phyloP scores from a whole-genome alignment of 768 basidiomycete genomes.

The Boletus rex-veris region DNA sequence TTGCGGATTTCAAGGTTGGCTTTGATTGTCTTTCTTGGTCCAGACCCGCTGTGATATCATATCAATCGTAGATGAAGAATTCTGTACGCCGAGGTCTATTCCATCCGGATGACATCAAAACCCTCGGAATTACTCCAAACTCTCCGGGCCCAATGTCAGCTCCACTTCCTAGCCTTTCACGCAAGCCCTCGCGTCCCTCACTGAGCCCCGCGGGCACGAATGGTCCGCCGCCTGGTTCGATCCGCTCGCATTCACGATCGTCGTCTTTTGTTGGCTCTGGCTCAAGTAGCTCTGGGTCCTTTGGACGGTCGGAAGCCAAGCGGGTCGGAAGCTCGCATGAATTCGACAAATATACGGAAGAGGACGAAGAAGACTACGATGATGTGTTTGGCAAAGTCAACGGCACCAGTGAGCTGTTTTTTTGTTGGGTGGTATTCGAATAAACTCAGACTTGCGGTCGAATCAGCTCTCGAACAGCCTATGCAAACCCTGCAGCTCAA shows the following conservation, averaged over 20 bases:
- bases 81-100: slow-evolving; percentile 71
- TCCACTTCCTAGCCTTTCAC: slow-evolving; percentile 54
- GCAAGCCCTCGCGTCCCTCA: slow-evolving; percentile 51
- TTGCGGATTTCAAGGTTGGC: slow-evolving; percentile 78
- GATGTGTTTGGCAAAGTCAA: slow-evolving; percentile 87
- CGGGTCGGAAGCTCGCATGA: slow-evolving; percentile 54
- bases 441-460: background rate
- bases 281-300: slow-evolving; percentile 45
- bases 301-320: slow-evolving; percentile 64
- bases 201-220: slow-evolving; percentile 42
- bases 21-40: background rate
- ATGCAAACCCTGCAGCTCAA: slow-evolving; percentile 80
- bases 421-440: background rate
- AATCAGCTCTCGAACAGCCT: slow-evolving; percentile 52
- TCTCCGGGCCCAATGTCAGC: slow-evolving; percentile 65
- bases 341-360: slow-evolving; percentile 84
- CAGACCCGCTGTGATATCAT: background rate
- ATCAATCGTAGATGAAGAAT: slow-evolving; percentile 57
- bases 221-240: slow-evolving; percentile 26
- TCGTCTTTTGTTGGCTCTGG: slow-evolving; percentile 49
- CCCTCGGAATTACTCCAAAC: slow-evolving; percentile 50
- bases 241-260: slow-evolving; percentile 53
- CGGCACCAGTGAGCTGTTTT: slow-evolving; percentile 52
- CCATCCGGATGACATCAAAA: slow-evolving; percentile 88
- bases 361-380: slow-evolving; percentile 90